A percentile compares a stretch with the other conserved stretches of the same genome.
Evolutionary conservation across 371 early-diverging fungal species (phyloP).

Genomic region (Rhizopus sp.): DNA sequence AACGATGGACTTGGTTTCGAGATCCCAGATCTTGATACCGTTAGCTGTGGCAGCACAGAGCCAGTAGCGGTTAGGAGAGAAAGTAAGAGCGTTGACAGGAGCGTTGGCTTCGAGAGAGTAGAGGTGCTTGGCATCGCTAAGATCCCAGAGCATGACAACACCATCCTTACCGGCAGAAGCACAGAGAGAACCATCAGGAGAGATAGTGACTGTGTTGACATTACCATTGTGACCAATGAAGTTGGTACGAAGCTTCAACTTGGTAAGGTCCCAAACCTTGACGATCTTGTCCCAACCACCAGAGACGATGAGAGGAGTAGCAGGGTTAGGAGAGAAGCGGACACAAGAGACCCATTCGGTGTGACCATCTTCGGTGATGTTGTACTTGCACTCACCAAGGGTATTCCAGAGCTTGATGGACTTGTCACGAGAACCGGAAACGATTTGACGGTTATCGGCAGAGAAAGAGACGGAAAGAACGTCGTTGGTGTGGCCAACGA

Average conservation of each 20-base stretch:
- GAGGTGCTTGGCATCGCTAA: constrained; percentile 98
- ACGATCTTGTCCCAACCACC: constrained; percentile 98
- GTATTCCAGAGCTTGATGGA: constrained; percentile 99
- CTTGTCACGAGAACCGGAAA: constrained; percentile 95
- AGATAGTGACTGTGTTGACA: constrained; percentile 94
- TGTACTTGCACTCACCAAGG: constrained; percentile 96
- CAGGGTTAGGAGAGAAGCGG: constrained; percentile 96
- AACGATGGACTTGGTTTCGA: constrained; percentile 92
- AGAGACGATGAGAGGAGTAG: constrained; percentile 93
- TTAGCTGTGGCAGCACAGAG: constrained; percentile 95
- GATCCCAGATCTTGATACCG: constrained; percentile 98
- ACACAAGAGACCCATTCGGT: constrained; percentile 97
- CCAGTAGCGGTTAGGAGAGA: constrained; percentile 99
- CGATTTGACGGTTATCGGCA: constrained; percentile 96
- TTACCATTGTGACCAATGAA: constrained; percentile 97
- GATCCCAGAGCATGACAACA: constrained; percentile 97
- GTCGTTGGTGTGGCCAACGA: constrained; percentile 94
- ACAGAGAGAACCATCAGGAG: constrained; percentile 98
- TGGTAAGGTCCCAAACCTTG: constrained; percentile 98
- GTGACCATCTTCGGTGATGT: constrained; percentile 89
- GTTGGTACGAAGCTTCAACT: constrained; percentile 95
- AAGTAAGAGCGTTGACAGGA: constrained; percentile 91
- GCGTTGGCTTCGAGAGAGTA: constrained; percentile 95
- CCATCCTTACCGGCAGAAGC: constrained; percentile 99
- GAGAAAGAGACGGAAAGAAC: constrained; percentile 97